A percentile compares a stretch with the other conserved stretches of the same genome.
Conservation (phyloP, 352 stramenopile species). For the Peronosclerospora sorghi region DNA sequence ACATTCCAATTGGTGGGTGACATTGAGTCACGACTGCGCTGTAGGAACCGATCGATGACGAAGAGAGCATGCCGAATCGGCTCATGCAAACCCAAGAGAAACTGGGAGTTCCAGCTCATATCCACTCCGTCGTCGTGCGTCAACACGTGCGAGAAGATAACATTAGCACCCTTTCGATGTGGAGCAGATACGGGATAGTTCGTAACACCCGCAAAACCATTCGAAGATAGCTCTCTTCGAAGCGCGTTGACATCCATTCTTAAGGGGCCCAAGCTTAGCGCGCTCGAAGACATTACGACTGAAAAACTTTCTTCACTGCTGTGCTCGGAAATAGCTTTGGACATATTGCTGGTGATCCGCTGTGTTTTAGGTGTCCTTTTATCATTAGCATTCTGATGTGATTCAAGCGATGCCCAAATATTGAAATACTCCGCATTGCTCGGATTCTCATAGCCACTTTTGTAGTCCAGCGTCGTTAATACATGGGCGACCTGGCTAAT, state of each 20-base stretch:
- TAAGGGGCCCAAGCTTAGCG: constrained; percentile 16
- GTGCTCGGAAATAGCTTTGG: constrained; percentile 29
- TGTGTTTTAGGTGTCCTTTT: constrained; percentile 18
- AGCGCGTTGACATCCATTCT: constrained; percentile 23
- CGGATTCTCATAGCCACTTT: constrained; percentile 40
- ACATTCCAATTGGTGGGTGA: constrained; percentile 42
- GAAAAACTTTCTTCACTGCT: constrained; percentile 24
- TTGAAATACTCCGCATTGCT: constrained; percentile 27
- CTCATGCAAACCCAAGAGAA: constrained; percentile 68
- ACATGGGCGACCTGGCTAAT: constrained; percentile 73
- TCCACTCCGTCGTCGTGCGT: constrained; percentile 33
- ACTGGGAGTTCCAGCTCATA: constrained; percentile 64
- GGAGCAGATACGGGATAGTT: constrained; percentile 38
- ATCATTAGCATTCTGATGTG: constrained; percentile 11
- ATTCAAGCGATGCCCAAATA: constrained; percentile 36
- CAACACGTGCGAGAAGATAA: constrained; percentile 67
- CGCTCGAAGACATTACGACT: constrained; percentile 5
- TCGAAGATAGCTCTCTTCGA: constrained; percentile 24
- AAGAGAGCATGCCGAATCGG: constrained; percentile 70
- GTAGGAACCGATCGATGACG: constrained; percentile 74
- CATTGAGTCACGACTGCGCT: constrained; percentile 36
- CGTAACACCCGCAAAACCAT: constrained; percentile 29
- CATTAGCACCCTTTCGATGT: constrained; percentile 21
- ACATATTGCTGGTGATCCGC: constrained; percentile 18
- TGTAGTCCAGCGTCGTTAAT: constrained; percentile 66